Base-by-base conservation (phyloP, 768 basidiomycete genomes). In the Xerocomellus dryophilus region DNA sequence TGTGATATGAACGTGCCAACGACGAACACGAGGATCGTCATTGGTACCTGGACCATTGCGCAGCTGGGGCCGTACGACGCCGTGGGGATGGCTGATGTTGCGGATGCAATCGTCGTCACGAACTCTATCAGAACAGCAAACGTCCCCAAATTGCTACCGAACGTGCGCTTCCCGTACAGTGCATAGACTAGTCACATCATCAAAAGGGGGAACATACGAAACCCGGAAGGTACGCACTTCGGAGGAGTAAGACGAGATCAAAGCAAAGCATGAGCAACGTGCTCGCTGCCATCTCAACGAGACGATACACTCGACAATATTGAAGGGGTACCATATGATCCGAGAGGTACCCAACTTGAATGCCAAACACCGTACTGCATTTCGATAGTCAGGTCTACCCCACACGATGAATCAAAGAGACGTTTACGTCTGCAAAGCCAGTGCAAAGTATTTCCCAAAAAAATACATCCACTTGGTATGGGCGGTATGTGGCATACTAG, bases 401-500 rank as follows among this genome's bases (percentile, higher is more conserved):
- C 7, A 6, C 1, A 32, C 17, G 7, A 12, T 5, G 18, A 42
- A 45, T 10, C n/a, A 15, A 29, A 43, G 8, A 1, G 14, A 18
- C 5, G 38, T n/a, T 54, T 36, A 65, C 67, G 53, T 59, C 32
- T 65, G 67, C 3, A 52, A 1, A 3, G 9, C 15, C 11, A 69
- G 15, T 4, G 49, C 55, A 31, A 56, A 48, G 18, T 63, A 69
- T 47, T 54, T 69, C 4, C 53, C 54, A 43, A 67, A 58, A 11
- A 69, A 21, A 43, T 61, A 68, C n/a, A 69, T 7, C 67, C 65
- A 69, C 43, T 69, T 69, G 39, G 61, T 29, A 25, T 48, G 43
- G 3, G 63, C 56, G 9, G 7, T 48, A 3, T 8, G 7, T 7
- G 67, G 40, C 53, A 63, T 61, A 10, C 67, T 68, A 29, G 23